Evolutionary conservation across 257 asterid species (phyloP), one percentile per base, ranked within the genome.

Genomic region (Capsicum baccatum): DNA sequence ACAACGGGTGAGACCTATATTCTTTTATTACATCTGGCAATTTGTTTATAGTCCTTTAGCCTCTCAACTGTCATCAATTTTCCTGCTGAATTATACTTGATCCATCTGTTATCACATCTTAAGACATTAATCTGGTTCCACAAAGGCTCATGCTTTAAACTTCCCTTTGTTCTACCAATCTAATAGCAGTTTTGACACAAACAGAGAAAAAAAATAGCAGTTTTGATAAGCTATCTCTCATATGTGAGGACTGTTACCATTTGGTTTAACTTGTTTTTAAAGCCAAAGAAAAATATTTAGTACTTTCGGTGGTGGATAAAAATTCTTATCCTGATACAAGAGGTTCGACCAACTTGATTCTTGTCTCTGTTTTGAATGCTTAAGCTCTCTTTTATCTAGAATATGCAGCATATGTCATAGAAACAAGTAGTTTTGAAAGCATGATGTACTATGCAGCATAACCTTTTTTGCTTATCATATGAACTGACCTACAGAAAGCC

Each of bases 1-100:
- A 80, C 98, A 95, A 83, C 91, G 98, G 93, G 98, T 95, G 85
- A 84, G 98, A 44, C 63, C 21, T 69, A 44, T 60, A 15, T 64
- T 81, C 58, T 52, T 44, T 79, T 59, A 74, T 50, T 26, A 76
- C 26, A 5, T 14, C 19, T 15, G 16, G 12, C 50, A 26, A 35
- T 54, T 78, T 78, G 7, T 54, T 78, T 26, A 0, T 54, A 54
- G 82, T 54, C 82, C 82, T 54, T 54, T 78, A 15, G 16, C 50
- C 64, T 78, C 82, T 8, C 66, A 8, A 4, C 82, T 33, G 64
- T 78, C 64, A 14, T 54, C 82, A 33, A 26, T 54, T 78, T 54
- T 78, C 82, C 64, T 52, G 26, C 82, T 54, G 64, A 78, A 21
- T 19, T 50, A 21, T 54, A 54, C 33, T 78, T 54, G 50, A 37